Evolutionary conservation across 495 filamentous ascomycete genomes (phyloP), one percentile per base, ranked within the genome.

Genomic region (Tuber umbilicatum): DNA sequence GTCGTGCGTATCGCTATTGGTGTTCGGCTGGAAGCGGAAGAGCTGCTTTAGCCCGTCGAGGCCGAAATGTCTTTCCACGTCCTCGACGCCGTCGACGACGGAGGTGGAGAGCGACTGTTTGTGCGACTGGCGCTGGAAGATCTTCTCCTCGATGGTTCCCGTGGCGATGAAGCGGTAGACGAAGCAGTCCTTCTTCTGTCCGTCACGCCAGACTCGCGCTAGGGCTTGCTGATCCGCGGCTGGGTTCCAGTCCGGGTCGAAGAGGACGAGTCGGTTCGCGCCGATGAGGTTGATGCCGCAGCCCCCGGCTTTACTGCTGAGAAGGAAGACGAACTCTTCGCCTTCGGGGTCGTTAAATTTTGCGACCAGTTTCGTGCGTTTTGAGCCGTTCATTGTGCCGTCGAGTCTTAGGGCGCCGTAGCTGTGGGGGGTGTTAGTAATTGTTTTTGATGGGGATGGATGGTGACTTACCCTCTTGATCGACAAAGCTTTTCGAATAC

Each of bases 241-340:
- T 1, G 96, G 96, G 82, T 99, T 99, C 96, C 96, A 99, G 85
- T 99, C 96, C 0, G 95, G 95, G 81, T 99, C 96, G 84, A 99
- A 99, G 41, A 99, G 89, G 5, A 99, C 92, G 6, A 99, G 89
- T 19, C 96, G 91, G 83, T 99, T 98, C 50, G 96, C 96, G 68
- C 96, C 96, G 81, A 98, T 97, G 64, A 99, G 86, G 81, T 99
- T 99, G 78, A 99, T 87, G 82, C 96, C 96, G 80, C 96, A 98
- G 1, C 96, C 96, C 80, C 96, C 96, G 27, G 96, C 96, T 82
- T 98, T 98, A 81, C 90, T 93, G 73, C 91, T 94, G n/a, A 99
- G 89, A 17, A 99, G 86, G 82, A 99, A 99, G 45, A 99, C 88
- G 79, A 97, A 97, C 77, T 99, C 95, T 6, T 86, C 85, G 23